phyloP scores from a whole-genome alignment of 495 filamentous ascomycete species.

The Penicillium psychrofluorescens region DNA sequence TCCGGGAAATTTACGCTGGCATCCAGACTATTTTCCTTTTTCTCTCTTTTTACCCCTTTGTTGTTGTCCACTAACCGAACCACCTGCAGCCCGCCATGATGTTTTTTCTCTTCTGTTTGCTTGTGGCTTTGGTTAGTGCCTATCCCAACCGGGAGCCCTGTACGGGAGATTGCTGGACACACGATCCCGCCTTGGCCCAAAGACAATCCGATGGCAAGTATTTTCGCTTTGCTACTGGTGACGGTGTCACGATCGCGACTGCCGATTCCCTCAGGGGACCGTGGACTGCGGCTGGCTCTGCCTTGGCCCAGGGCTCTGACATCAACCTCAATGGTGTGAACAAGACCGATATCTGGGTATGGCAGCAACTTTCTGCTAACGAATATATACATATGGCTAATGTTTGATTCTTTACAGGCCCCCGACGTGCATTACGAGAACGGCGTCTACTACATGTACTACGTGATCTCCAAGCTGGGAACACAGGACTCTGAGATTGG shows the following conservation, averaged over 20 bases:
- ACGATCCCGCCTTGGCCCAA: conserved; percentile 59
- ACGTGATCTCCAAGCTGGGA: conserved; percentile 59
- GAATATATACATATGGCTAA: background rate
- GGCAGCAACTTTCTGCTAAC: background rate
- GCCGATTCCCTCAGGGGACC: conserved; percentile 53
- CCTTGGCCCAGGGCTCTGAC: conserved; percentile 47
- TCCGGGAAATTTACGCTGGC: no score
- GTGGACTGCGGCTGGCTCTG: conserved; percentile 54
- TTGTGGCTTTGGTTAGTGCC: conserved; percentile 23
- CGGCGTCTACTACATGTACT: conserved; percentile 63
- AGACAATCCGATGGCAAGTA: conserved; percentile 59
- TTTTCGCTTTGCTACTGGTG: conserved; percentile 65
- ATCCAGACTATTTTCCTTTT: background rate
- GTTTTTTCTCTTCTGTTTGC: conserved; percentile 15
- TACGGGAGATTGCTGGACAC: conserved; percentile 50
- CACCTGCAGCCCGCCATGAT: conserved; percentile 5
- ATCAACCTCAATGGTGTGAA: conserved; percentile 44
- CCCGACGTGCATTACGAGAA: conserved; percentile 55
- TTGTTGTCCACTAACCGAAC: background rate
- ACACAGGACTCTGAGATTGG: conserved; percentile 58
- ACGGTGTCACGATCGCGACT: conserved; percentile 51
- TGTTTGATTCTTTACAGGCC: conserved; percentile 37
- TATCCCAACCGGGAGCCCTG: conserved; percentile 51
- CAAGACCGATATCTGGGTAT: conserved; percentile 54
- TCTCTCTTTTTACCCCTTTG: background rate